Evolutionary conservation across 1,139 yeast genomes (phyloP).

Genomic region (Starmera stellimalicola): DNA sequence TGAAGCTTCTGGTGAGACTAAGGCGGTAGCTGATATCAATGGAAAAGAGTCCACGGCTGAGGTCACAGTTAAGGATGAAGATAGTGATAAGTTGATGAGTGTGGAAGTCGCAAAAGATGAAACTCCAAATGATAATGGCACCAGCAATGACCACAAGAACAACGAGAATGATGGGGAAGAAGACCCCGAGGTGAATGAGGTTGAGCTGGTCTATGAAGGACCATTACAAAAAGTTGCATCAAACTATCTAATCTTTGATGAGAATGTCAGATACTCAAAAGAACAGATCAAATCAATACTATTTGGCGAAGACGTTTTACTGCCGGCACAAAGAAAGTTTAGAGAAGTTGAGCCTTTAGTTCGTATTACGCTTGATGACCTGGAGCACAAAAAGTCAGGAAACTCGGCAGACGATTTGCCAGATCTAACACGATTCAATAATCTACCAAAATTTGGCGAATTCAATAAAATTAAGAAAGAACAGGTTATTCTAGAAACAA

Average conservation of each 20-base stretch:
- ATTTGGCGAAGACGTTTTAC: constrained; percentile 51
- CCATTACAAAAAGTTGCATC: constrained; percentile 52
- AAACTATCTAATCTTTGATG: constrained; percentile 38
- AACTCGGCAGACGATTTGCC: constrained; percentile 9
- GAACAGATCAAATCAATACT: constrained; percentile 36
- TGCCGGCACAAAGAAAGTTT: constrained; percentile 43
- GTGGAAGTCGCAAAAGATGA: not conserved
- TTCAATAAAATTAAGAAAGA: constrained; percentile 39
- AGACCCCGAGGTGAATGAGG: not conserved
- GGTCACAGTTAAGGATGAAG: constrained; percentile 1
- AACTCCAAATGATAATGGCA: not conserved
- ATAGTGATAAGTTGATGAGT: not conserved
- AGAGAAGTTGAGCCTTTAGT: constrained; percentile 47
- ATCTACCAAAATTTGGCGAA: constrained; percentile 59
- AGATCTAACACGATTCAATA: constrained; percentile 40
- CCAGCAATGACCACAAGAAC: not conserved
- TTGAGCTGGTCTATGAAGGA: constrained; percentile 39
- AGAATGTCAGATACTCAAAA: constrained; percentile 30
- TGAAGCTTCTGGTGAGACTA: constrained; percentile 3
- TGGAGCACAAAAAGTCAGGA: not conserved
- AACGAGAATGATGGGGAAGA: not conserved
- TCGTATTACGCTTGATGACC: constrained; percentile 28
- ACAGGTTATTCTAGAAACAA: constrained; percentile 27
- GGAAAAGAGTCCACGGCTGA: constrained; percentile 5
- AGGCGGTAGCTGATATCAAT: constrained; percentile 1